phyloP scores from a whole-genome alignment of 768 basidiomycete species.

The Grammothele lineata region DNA sequence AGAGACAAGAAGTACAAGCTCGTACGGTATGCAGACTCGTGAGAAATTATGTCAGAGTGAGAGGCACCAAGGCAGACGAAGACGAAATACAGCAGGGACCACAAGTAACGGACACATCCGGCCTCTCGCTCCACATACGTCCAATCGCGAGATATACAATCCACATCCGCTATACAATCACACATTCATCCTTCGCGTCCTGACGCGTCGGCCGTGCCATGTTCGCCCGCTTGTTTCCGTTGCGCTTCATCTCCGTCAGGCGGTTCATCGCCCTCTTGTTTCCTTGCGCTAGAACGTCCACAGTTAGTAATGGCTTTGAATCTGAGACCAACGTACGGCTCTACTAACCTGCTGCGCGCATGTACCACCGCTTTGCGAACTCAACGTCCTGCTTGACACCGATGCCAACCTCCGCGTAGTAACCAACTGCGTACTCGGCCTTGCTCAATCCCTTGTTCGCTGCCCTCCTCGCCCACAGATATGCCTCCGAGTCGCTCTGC shows the following conservation, averaged over 20 bases:
- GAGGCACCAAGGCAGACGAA: background rate
- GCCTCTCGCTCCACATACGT: background rate
- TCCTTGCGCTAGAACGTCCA: slow-evolving; percentile 69
- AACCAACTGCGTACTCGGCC: slow-evolving; percentile 98
- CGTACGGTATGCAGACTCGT: slow-evolving; percentile 3
- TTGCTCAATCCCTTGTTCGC: slow-evolving; percentile 96
- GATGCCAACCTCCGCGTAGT: slow-evolving; percentile 97
- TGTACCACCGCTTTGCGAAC: slow-evolving; percentile 97
- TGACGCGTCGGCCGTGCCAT: slow-evolving; percentile 86
- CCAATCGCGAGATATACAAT: no score
- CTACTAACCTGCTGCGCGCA: slow-evolving; percentile 90
- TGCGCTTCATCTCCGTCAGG: slow-evolving; percentile 91
- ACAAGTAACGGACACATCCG: background rate
- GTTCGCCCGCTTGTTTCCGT: slow-evolving; percentile 74
- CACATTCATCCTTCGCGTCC: slow-evolving; percentile 91
- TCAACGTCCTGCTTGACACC: slow-evolving; percentile 96
- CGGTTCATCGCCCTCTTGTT: slow-evolving; percentile 97
- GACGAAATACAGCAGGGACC: slow-evolving; percentile 4
- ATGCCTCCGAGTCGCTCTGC: slow-evolving; percentile 98
- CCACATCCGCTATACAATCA: slow-evolving; percentile 49
- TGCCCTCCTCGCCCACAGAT: slow-evolving; percentile 93
- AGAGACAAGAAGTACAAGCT: slow-evolving; percentile 17
- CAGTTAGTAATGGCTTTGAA: background rate
- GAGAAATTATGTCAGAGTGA: slow-evolving; percentile 23
- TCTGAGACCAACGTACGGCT: background rate